Evolutionary conservation across 345 rosid genomes (phyloP).

Genomic region (Eucalyptus sp.): DNA sequence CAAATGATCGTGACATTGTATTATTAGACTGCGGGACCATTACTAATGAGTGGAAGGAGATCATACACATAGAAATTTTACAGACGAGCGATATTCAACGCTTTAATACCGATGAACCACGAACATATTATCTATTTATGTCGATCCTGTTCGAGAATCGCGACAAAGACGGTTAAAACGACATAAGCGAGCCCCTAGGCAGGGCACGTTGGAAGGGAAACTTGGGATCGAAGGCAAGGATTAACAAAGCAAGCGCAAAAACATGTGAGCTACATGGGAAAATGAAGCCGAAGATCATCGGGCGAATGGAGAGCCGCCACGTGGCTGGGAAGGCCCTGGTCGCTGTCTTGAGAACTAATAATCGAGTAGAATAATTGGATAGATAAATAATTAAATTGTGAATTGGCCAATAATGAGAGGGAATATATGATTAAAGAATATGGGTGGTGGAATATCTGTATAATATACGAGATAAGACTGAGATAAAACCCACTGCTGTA

Average conservation of each 20-base stretch:
- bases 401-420: neutral
- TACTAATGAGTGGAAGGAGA: too few species aligned
- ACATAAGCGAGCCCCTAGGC: neutral
- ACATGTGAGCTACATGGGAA: neutral
- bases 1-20: too few species aligned
- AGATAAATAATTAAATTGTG: neutral
- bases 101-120: neutral
- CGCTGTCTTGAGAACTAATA: neutral
- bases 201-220: neutral
- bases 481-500: neutral
- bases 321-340: accelerated
- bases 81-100: accelerated
- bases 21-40: too few species aligned
- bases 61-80: neutral
- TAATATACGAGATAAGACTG: neutral
- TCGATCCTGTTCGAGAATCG: neutral
- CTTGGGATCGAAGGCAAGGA: neutral
- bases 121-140: accelerated
- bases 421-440: neutral
- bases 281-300: neutral
- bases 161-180: neutral
- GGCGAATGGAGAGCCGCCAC: neutral
- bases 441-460: neutral
- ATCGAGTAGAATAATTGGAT: neutral
- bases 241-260: neutral